Evolutionary conservation across 2,329 filamentous ascomycete species (phyloP), one percentile per base, ranked within the genome.

Genomic region (Trichophyton verrucosum): DNA sequence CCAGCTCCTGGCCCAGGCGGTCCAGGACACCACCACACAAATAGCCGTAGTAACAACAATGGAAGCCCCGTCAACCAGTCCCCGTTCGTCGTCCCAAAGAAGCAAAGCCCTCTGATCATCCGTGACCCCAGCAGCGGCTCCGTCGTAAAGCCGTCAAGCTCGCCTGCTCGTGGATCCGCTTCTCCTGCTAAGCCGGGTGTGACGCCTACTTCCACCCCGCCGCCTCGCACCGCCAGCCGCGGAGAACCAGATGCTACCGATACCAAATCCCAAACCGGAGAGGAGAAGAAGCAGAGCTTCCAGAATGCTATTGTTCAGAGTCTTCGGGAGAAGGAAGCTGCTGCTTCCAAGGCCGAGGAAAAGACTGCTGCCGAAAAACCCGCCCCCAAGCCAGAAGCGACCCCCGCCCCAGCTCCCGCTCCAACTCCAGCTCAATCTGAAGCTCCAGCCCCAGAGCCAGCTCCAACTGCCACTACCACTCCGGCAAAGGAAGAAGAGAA

Each of bases 211-310:
- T 85, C 87, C 0, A 92, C 90, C 0, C 89, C 89, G 7, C 89
- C 91, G 11, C 89, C 89, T 24, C 91, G 90, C 69, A 80, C 86
- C 2, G 78, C 82, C 8, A 91, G 84, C 66, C 80, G 80, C 49
- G 80, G 85, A 20, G 80, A 86, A 20, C 88, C 94, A 44, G 64
- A 66, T 17, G 57, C 51, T 11, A n/a, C 84, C 15, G 89, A 95
- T 58, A 91, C 86, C 74, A 81, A 79, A 69, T 79, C 79, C 47
- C 94, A 94, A 80, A 87, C 87, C 1, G 82, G 84, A 40, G 87
- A 92, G 71, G 88, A 96, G 75, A 89, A 89, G 64, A 87, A 87
- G 73, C 85, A 88, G 71, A 86, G 89, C 71, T 86, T 95, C 70
- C 82, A 81, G 70, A 77, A 79, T 61, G 74, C 76, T 11, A 75